These are phyloP conservation scores for Phycomyces nitens DNA, from an alignment of 192 early-diverging fungal genomes.

Conservation along the genomic window DNA sequence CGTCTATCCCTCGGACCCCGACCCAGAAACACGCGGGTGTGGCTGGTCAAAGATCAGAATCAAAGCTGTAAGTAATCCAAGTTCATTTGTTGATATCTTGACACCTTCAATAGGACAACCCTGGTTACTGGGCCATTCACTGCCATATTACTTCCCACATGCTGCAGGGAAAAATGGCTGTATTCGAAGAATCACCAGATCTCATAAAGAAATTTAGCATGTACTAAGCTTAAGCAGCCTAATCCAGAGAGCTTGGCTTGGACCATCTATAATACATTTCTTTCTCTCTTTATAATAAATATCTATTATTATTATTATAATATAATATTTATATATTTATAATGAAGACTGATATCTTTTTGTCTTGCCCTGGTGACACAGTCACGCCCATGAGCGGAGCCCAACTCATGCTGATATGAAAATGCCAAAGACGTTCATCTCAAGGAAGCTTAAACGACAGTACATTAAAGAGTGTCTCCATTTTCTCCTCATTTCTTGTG, in stretches of 20 bases:
- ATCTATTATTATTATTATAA: too few species aligned
- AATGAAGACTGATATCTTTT: too few species aligned
- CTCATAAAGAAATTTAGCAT: constrained; percentile 5
- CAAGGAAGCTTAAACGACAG: neutral
- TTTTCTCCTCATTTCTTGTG: too few species aligned
- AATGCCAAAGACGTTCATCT: neutral
- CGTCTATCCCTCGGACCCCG: constrained; percentile 15
- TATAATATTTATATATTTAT: too few species aligned
- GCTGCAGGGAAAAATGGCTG: constrained; percentile 25
- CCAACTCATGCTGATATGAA: neutral
- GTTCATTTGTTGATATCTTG: neutral
- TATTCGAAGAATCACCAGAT: constrained; percentile 25
- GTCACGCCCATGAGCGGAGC: neutral
- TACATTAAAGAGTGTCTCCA: neutral
- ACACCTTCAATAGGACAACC: constrained; percentile 39
- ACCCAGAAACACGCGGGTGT: constrained; percentile 9
- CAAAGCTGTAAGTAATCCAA: constrained; percentile 16
- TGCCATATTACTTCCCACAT: constrained; percentile 47
- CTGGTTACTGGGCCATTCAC: constrained; percentile 32
- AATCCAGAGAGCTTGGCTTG: too few species aligned
- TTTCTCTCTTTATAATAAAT: too few species aligned
- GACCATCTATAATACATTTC: too few species aligned
- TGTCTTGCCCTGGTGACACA: neutral
- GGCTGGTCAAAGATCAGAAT: constrained; percentile 28
- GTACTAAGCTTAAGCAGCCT: neutral